Evolutionary conservation across 345 rosid species (phyloP), one percentile per base, ranked within the genome.

Genomic region (Arabis alpina): DNA sequence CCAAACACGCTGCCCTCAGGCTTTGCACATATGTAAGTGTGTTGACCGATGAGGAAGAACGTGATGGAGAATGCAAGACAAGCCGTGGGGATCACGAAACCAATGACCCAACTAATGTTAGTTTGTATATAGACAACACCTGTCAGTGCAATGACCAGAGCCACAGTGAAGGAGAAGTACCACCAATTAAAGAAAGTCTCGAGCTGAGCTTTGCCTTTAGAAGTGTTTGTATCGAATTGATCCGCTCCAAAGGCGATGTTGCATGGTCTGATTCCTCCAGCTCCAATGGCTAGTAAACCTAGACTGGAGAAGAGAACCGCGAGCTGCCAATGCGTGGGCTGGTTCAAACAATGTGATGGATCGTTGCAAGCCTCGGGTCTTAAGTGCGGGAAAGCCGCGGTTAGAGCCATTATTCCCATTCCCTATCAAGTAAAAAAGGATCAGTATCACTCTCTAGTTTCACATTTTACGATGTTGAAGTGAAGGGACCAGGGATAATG

Each of bases 211-310:
- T 74, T 78, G 50, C 90, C 90, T n/a, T 81, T 79, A 4, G 69
- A 72, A 1, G 88, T 88, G 10, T 19, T 56, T 10, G 84, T 77
- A 66, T 88, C 84, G 37, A 90, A 88, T 69, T 88, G 92, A 72
- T 88, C 97, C 1, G 94, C 91, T 13, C 97, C 97, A 15, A 88
- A 90, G 1, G 92, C 84, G n/a, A 90, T 88, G 77, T 86, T 85
- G 74, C 92, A 86, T 14, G 97, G 92, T 70, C 94, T 74, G 8
- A 87, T 80, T 11, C 86, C 88, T 8, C 97, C 88, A 2, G 92
- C 88, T 58, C 94, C 94, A 1, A 90, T 70, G 43, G 86, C 82
- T 30, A 88, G 66, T 68, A 86, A 64, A 14, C 66, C 83, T 5
- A 90, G 88, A 41, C 85, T 78, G 0, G 62, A 15, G 16, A 76